Percentiles rank a stretch among this genome's conserved stretches.
Conservation (phyloP, 2,329 filamentous ascomycete species). For the Thyridium curvatum region DNA sequence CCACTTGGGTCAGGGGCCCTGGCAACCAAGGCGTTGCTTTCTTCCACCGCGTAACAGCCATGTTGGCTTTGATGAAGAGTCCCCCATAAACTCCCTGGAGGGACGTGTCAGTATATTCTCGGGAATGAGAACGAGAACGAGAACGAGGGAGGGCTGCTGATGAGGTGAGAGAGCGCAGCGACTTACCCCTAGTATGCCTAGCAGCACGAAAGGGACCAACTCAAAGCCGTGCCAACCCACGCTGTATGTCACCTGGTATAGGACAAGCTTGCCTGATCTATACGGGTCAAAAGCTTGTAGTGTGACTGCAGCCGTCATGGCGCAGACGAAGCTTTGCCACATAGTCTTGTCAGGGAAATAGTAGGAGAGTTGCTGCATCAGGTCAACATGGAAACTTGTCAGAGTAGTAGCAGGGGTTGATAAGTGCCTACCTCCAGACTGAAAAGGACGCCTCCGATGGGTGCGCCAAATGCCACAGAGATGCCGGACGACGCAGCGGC, state of each 20-base stretch:
- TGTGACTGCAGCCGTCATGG: slow-evolving; percentile 95
- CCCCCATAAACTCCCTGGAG: slow-evolving; percentile 79
- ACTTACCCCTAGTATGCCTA: slow-evolving; percentile 73
- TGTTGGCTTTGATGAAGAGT: slow-evolving; percentile 91
- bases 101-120: too few species aligned
- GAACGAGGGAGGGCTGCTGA: background rate
- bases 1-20: slow-evolving; percentile 72
- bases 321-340: slow-evolving; percentile 99
- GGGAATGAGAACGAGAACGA: background rate
- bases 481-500: slow-evolving; percentile 89
- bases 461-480: slow-evolving; percentile 88
- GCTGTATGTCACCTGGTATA: slow-evolving; percentile 93
- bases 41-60: slow-evolving; percentile 77
- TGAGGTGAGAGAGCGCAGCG: background rate
- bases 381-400: slow-evolving; percentile 1
- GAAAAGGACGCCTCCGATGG: slow-evolving; percentile 91
- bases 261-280: slow-evolving; percentile 86
- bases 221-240: slow-evolving; percentile 93
- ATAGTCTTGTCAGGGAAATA: slow-evolving; percentile 99
- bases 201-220: slow-evolving; percentile 75
- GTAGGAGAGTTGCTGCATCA: slow-evolving; percentile 75
- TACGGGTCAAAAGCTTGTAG: slow-evolving; percentile 92
- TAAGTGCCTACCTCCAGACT: slow-evolving; percentile 67
- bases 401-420: background rate
- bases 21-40: slow-evolving; percentile 59